Evolutionary conservation across 2,329 filamentous ascomycete species (phyloP).

Genomic region (Botrytis byssoidea): DNA sequence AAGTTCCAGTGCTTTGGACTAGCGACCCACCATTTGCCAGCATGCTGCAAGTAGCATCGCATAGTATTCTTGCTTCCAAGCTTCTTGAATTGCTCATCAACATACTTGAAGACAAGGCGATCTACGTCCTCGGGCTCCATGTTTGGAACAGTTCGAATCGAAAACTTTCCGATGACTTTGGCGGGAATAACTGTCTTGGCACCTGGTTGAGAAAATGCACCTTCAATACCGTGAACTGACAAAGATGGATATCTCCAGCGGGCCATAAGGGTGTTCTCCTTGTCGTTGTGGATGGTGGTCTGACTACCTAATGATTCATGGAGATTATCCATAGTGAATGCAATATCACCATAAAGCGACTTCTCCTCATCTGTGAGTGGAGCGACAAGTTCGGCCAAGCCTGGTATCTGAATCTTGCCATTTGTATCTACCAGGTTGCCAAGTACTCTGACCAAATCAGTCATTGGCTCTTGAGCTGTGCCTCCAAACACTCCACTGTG

Average conservation of each 20-base stretch:
- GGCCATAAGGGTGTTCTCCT: constrained; percentile 90
- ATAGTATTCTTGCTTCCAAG: constrained; percentile 89
- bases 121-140: constrained; percentile 95
- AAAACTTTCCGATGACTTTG: constrained; percentile 98
- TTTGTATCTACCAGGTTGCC: constrained; percentile 81
- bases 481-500: constrained; percentile 98
- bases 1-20: constrained; percentile 99
- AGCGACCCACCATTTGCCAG: constrained; percentile 98
- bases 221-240: constrained; percentile 91
- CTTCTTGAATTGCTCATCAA: constrained; percentile 81
- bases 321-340: constrained; percentile 94
- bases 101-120: constrained; percentile 76
- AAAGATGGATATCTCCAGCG: constrained; percentile 94
- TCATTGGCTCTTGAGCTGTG: constrained; percentile 97
- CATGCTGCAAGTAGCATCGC: constrained; percentile 79
- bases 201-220: constrained; percentile 87
- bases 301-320: constrained; percentile 87
- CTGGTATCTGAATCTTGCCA: constrained; percentile 92
- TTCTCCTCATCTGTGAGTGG: constrained; percentile 84
- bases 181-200: constrained; percentile 98
- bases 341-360: constrained; percentile 81
- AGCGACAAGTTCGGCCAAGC: constrained; percentile 89
- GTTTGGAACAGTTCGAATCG: constrained; percentile 92
- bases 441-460: constrained; percentile 81
- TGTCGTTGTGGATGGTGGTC: constrained; percentile 83